These are phyloP conservation scores for Boletus rubroflammeus DNA, from an alignment of 768 basidiomycete genomes.

Conservation along the genomic window DNA sequence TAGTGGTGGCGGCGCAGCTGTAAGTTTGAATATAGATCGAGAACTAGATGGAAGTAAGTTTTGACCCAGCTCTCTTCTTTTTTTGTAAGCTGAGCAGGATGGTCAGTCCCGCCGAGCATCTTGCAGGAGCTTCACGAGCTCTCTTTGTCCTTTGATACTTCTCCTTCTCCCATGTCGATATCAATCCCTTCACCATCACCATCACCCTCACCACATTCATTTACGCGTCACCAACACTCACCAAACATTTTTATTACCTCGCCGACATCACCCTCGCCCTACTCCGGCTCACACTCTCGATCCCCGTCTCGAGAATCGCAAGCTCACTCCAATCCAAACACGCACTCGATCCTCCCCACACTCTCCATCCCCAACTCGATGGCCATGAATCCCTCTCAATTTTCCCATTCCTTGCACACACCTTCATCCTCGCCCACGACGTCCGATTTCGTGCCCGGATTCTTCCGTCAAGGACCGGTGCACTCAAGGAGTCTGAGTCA, in stretches of 20 bases:
- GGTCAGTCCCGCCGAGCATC: slow-evolving; percentile 18
- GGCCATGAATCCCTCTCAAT: slow-evolving; percentile 2
- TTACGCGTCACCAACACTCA: slow-evolving; percentile 27
- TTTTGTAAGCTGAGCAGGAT: slow-evolving; percentile 2
- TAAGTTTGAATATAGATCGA: slow-evolving; percentile 3
- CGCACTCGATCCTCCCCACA: slow-evolving; percentile 8
- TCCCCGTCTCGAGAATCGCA: slow-evolving; percentile 19
- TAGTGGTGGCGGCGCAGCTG: neutral
- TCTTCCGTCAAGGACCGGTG: slow-evolving; percentile 6
- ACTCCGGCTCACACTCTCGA: slow-evolving; percentile 18
- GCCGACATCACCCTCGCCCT: slow-evolving; percentile 43
- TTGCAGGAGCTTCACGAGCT: slow-evolving; percentile 28
- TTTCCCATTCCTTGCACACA: slow-evolving; percentile 19
- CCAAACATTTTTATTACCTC: slow-evolving; percentile 76
- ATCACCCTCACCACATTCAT: slow-evolving; percentile 24
- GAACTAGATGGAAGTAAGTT: slow-evolving; percentile 17
- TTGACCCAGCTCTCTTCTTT: neutral
- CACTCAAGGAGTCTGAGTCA: slow-evolving; percentile 30
- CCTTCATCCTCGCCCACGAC: slow-evolving; percentile 29
- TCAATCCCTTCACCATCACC: slow-evolving; percentile 26
- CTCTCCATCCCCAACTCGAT: slow-evolving; percentile 10
- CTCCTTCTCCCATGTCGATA: slow-evolving; percentile 14
- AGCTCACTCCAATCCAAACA: slow-evolving; percentile 4
- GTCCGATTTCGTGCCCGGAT: slow-evolving; percentile 15
- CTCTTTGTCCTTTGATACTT: slow-evolving; percentile 25